phyloP scores from a whole-genome alignment of 768 basidiomycete species.

The Tricholoma flavovirens region DNA sequence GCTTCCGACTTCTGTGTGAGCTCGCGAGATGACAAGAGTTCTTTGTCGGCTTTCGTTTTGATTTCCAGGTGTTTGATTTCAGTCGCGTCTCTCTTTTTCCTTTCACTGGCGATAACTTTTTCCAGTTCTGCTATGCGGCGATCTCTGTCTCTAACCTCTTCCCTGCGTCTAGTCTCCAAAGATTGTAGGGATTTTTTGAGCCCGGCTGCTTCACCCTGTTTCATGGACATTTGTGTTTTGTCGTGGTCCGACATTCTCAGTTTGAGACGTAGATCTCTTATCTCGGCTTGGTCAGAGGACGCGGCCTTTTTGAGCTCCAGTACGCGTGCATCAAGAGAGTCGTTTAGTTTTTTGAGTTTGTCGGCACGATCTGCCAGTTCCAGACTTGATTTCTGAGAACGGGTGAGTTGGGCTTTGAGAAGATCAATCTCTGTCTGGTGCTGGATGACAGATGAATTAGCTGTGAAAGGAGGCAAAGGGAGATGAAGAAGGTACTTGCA shows the following conservation, averaged over 20 bases:
- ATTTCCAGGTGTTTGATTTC: conserved; percentile 42
- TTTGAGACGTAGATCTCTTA: conserved; percentile 58
- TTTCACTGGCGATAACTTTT: conserved; percentile 44
- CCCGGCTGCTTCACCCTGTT: conserved; percentile 48
- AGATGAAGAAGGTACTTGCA: conserved; percentile 31
- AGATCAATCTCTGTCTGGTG: conserved; percentile 56
- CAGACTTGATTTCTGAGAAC: conserved; percentile 36
- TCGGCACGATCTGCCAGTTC: conserved; percentile 53
- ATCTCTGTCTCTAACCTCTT: conserved; percentile 53
- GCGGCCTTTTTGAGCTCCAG: conserved; percentile 54
- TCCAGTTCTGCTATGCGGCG: conserved; percentile 51
- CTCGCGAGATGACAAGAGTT: conserved; percentile 29
- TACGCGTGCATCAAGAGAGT: conserved; percentile 49
- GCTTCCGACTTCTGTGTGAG: conserved; percentile 29
- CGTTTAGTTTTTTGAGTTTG: conserved; percentile 59
- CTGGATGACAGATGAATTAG: conserved; percentile 28
- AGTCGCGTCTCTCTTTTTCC: conserved; percentile 40
- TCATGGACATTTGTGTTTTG: conserved; percentile 41
- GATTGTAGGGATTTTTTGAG: conserved; percentile 43
- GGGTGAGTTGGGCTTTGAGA: conserved; percentile 50
- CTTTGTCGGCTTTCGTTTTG: conserved; percentile 35
- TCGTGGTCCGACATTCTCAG: conserved; percentile 56
- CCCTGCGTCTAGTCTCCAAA: conserved; percentile 44
- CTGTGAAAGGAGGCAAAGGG: not conserved
- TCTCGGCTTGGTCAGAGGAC: conserved; percentile 47